A percentile compares a stretch with the other conserved stretches of the same genome.
phyloP scores from a whole-genome alignment of 208 protist genomes.

The Acanthamoeba quina region DNA sequence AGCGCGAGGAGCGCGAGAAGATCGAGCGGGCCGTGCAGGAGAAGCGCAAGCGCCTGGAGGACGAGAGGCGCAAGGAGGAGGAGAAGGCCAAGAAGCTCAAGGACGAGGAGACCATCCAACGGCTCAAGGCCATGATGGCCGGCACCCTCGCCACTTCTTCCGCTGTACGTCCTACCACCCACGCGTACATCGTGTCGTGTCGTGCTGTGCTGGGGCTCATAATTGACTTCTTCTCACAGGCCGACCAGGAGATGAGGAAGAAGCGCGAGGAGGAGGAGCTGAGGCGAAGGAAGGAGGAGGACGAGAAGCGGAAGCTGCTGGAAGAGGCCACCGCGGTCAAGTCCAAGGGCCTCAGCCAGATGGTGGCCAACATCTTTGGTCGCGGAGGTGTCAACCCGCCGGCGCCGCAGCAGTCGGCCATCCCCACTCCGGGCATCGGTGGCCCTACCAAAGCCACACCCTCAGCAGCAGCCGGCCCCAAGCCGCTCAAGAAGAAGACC shows the following conservation, averaged over 20 bases:
- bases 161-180: too few relatives aligned
- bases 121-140: conserved; percentile 33
- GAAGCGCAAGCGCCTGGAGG: not conserved
- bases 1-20: conserved; percentile 9
- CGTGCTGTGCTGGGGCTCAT: too few relatives aligned
- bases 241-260: not conserved
- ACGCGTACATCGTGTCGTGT: too few relatives aligned
- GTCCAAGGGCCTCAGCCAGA: conserved; percentile 39
- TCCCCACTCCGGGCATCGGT: not conserved
- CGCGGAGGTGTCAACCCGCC: not conserved
- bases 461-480: not conserved
- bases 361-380: conserved; percentile 36
- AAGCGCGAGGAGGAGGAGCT: conserved; percentile 22
- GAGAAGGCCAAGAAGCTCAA: conserved; percentile 4
- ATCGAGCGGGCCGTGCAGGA: conserved; percentile 12
- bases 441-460: not conserved
- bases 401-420: not conserved
- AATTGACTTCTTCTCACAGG: too few relatives aligned
- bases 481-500: conserved; percentile 34
- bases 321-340: conserved; percentile 4
- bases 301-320: not conserved
- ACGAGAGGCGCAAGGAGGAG: conserved; percentile 5
- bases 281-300: not conserved
- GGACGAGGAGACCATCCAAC: conserved; percentile 23
- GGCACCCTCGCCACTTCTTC: not conserved